Evolutionary conservation across 345 rosid genomes (phyloP), one percentile per base, ranked within the genome.

Genomic region (Combretum micranthum): DNA sequence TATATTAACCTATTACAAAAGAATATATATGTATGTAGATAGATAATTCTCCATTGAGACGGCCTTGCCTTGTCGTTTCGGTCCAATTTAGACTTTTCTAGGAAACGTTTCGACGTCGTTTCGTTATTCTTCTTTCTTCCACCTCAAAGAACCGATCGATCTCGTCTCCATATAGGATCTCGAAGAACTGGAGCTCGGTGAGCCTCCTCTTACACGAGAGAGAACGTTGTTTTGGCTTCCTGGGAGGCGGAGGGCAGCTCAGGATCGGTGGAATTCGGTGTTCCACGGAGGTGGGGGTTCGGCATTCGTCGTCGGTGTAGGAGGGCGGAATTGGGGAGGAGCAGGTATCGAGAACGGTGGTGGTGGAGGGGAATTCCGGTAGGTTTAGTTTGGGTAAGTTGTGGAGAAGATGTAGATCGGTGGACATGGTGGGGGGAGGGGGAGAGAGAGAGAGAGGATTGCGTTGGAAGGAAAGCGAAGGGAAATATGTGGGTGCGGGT

Each of bases 241-340:
- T 44, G 1, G 81, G 81, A 12, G 80, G 76, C 42, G 75, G 76
- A 20, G 81, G 81, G 21, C 78, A 73, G 15, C 21, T 16, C 5
- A 60, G 21, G 47, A 64, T 43, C 14, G 66, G 44, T 0, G 81
- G 78, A 59, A 77, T 77, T 71, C 56, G 64, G 62, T 70, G 55
- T 16, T 64, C 71, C 47, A 52, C 58, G 3, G 81, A 67, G 8
- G 61, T 77, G 18, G 64, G 64, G 13, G 64, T 61, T 13, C 50
- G 60, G 21, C 46, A 39, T n/a, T 42, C 68, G 23, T 23, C 68
- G 19, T 54, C 60, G 1, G 20, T 12, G 51, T 17, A 3, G 32
- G 13, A 46, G 25, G 11, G 15, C 21, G 20, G 39, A 20, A 51
- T 19, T 42, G 46, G 42, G 57, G 16, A 46, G 22, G 3, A 5